phyloP scores from a whole-genome alignment of 768 basidiomycete genomes.

The Terana coerulea region DNA sequence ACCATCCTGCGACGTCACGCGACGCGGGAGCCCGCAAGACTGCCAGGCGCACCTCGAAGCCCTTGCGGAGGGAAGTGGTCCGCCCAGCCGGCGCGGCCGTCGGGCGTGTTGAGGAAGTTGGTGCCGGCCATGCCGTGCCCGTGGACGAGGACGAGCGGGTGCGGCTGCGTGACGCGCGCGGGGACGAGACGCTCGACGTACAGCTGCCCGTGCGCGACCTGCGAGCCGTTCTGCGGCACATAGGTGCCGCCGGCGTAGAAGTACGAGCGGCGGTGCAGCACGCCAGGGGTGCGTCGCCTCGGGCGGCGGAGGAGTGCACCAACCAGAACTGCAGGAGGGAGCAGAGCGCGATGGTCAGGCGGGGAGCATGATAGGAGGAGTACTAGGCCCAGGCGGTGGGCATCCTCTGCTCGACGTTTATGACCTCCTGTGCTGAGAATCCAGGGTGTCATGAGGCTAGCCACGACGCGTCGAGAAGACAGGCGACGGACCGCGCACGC shows the following conservation, averaged over 20 bases:
- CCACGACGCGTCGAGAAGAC: too few species aligned
- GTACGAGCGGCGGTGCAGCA: not conserved
- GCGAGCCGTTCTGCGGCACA: not conserved
- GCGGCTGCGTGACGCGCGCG: not conserved
- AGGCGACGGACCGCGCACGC: too few species aligned
- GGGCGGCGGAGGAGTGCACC: too few species aligned
- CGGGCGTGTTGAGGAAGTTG: conserved; percentile 7
- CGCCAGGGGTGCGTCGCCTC: not conserved
- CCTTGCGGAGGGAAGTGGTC: not conserved
- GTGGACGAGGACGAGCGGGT: not conserved
- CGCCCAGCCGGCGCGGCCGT: not conserved
- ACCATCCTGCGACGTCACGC: too few species aligned
- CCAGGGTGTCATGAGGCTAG: too few species aligned
- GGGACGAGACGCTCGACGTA: conserved; percentile 2
- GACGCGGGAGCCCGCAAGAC: not conserved
- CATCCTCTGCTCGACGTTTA: too few species aligned
- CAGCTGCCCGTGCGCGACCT: not conserved
- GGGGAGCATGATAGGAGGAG: too few species aligned
- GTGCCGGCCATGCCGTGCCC: conserved; percentile 1
- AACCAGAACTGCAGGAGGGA: too few species aligned
- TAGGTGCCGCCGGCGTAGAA: not conserved
- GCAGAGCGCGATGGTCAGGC: too few species aligned
- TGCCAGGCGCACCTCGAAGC: not conserved
- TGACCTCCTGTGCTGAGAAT: too few species aligned
- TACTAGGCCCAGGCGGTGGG: too few species aligned